Evolutionary conservation across 352 stramenopile species (phyloP), one percentile per base, ranked within the genome.

Genomic region (Phytophthora boehmeriae): DNA sequence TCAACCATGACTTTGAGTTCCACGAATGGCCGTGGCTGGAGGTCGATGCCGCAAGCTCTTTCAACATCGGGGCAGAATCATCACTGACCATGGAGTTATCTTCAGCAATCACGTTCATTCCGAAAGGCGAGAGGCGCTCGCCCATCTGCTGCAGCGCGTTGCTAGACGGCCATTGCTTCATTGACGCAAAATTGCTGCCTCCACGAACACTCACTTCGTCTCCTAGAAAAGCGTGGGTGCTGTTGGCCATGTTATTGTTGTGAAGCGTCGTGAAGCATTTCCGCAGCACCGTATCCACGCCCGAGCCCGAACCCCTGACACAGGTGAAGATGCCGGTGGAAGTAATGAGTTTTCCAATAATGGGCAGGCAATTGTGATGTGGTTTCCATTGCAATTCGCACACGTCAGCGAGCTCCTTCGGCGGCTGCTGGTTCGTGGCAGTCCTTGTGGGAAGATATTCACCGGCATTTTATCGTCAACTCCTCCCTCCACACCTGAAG

Each of bases 181-280:
- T 68, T 5, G 49, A 71, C 1, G 54, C 64, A 56, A 89, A 88
- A 20, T 88, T 75, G 8, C 59, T 70, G 10, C 76, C 82, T 30
- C 84, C 86, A 8, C 81, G 83, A 25, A 95, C 84, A 66, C 84
- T 93, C n/a, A 90, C 84, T 77, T 95, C 86, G 39, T 95, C 86
- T 8, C 86, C 86, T 48, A 95, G 35, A 65, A 93, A 95, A 5
- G 86, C 83, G 46, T 92, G 84, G 5, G 86, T 92, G 57, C 84
- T 93, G 68, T 95, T 95, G 16, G 80, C 79, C 44, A 89, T 69
- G 50, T 92, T 92, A 65, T 90, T 83, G 54, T 95, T 95, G 68
- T 95, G 86, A 38, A 93, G 87, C 8, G 83, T 93, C 30, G 86
- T 95, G 54, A 90, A 95, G 60, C 80, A 91, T 58, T 93, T 95